Evolutionary conservation across 2,329 filamentous ascomycete genomes (phyloP), one percentile per base, ranked within the genome.

Genomic region (Cladosporium austrohemisphaericum): DNA sequence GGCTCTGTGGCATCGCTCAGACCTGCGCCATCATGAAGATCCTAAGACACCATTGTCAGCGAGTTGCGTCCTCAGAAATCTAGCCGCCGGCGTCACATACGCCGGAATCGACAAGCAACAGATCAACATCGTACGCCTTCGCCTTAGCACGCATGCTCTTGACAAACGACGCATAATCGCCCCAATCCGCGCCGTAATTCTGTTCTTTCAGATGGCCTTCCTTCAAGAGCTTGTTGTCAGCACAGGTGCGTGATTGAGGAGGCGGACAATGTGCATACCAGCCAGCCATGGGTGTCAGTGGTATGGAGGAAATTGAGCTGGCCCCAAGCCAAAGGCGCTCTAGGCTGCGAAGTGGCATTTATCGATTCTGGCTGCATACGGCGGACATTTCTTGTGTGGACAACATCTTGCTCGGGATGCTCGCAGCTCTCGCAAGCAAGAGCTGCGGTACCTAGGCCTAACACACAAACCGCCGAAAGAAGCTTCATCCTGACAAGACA

Each of bases 251-350:
- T n/a, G n/a, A n/a, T n/a, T n/a, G n/a, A n/a, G n/a, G n/a, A n/a
- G n/a, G n/a, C n/a, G 29, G 20, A 25, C 13, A 41, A 41, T 13
- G 82, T 77, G 3, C 78, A 77, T 57, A 79, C 76, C 20, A 55
- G 45, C 52, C 52, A 47, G 14, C 78, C 78, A 59, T 82, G 79
- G 0, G 78, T 81, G 54, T 83, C 79, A 2, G 78, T 81, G 1
- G 79, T 83, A 56, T 83, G 80, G 19, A 84, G 71, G 68, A 95
- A 79, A 57, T 84, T 84, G 57, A 84, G 64, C 61, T 84, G 77
- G 2, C 80, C 80, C 49, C 80, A 84, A 70, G 79, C 76, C 6
- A 83, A 67, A 16, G 65, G 69, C 13, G 55, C 64, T 32, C 59
- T 65, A 3, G 70, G 70, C 9, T 56, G 54, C 4, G 63, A 60